Evolutionary conservation across 2,329 filamentous ascomycete species (phyloP).

Genomic region (Alternaria sp.): DNA sequence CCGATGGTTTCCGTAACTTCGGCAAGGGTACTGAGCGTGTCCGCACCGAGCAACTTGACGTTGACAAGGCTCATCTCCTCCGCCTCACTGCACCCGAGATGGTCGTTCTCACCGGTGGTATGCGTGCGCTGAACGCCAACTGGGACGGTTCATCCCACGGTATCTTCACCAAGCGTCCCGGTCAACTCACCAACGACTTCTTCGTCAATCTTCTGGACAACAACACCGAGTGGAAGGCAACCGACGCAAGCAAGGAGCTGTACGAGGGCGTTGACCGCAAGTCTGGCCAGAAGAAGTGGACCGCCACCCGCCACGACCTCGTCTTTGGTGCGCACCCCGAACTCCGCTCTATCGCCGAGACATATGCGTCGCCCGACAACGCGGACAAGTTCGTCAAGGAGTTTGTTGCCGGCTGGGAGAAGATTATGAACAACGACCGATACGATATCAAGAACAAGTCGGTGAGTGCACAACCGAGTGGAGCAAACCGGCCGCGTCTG

Average conservation of each 20-base stretch:
- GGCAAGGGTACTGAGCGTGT: conserved; percentile 69
- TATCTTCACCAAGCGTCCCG: conserved; percentile 73
- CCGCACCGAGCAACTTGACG: conserved; percentile 72
- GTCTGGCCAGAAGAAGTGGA: conserved; percentile 73
- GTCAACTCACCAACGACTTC: conserved; percentile 80
- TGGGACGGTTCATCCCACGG: conserved; percentile 74
- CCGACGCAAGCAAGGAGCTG: conserved; percentile 60
- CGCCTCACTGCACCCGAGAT: conserved; percentile 76
- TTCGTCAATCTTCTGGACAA: conserved; percentile 81
- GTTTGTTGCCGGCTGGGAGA: conserved; percentile 75
- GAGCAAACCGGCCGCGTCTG: conserved; percentile 38
- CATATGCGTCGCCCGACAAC: conserved; percentile 70
- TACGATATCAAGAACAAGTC: conserved; percentile 63
- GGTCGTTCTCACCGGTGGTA: conserved; percentile 74
- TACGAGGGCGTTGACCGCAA: conserved; percentile 73
- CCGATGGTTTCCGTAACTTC: conserved; percentile 85
- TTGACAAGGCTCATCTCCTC: conserved; percentile 76
- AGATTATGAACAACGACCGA: conserved; percentile 78
- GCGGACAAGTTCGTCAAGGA: conserved; percentile 73
- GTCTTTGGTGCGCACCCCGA: conserved; percentile 79
- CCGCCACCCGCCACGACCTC: conserved; percentile 72
- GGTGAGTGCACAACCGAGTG: conserved; percentile 41
- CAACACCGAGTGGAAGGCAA: conserved; percentile 70
- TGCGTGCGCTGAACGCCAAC: conserved; percentile 75
- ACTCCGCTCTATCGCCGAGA: conserved; percentile 74